Base-by-base conservation (phyloP, 2,329 filamentous ascomycete species). In the Ophiocordyceps robertsii region DNA sequence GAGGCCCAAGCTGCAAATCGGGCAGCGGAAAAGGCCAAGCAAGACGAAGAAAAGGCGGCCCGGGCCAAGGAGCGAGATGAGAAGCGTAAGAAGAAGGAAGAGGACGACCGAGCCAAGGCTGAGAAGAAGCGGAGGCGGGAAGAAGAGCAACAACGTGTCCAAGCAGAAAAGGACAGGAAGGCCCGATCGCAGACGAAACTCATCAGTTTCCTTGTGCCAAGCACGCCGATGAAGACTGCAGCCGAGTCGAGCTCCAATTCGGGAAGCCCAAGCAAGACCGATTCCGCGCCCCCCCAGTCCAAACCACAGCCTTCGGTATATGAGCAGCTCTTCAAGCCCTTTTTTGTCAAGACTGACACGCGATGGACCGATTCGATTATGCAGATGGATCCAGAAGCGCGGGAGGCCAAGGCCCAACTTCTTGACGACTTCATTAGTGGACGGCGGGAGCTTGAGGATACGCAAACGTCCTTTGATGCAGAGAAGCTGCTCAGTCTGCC, bases 271-370 rank as follows among this genome's bases (percentile, higher is more conserved):
- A 42, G 49, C 37, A 57, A 65, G 48, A 42, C 48, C 8, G 46
- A 52, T 32, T 44, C 46, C 12, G 33, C 40, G 12, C 53, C 49
- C 31, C n/a, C 40, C 19, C 24, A 45, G 8, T 40, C 35, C 8
- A 50, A 53, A 29, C 31, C 42, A n/a, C 42, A 46, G 24, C 55
- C 50, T 40, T 70, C 73, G 0, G 70, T 76, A 37, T 89, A 86
- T 50, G 66, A 83, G 16, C 79, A 77, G 50, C 67, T 72, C 31
- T 96, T 96, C 54, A 73, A 87, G 29, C 80, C 84, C 0, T 96
- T 95, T 59, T 89, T 83, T 47, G 56, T 92, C 38, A 82, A 86
- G 45, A 70, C 79, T 3, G 73, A 86, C 53, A 83, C 86, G 2
- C 74, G 64, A n/a, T 51, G 95, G 42, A 87, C 88, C 1, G 69